These are phyloP conservation scores for Nakaseomyces glabratus DNA, from an alignment of 1,139 yeast genomes.

Conservation along the genomic window DNA sequence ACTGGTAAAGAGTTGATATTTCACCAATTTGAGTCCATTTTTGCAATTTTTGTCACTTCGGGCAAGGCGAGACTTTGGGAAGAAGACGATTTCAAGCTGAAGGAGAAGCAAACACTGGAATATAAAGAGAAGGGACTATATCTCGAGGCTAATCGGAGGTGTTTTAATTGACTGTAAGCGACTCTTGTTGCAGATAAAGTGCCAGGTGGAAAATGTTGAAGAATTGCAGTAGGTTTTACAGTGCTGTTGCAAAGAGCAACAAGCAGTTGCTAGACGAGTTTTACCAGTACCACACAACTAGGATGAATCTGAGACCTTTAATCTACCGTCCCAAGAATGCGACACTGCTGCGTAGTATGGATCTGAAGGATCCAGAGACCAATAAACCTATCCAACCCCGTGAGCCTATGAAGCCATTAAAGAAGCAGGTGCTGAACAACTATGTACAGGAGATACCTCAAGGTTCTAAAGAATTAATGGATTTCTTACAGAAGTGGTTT, in stretches of 20 bases:
- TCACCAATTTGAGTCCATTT: too few relatives aligned
- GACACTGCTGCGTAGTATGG: constrained; percentile 46
- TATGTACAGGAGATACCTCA: constrained; percentile 29
- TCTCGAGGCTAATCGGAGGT: too few relatives aligned
- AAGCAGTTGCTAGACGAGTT: constrained; percentile 16
- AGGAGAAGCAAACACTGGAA: too few relatives aligned
- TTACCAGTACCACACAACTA: constrained; percentile 20
- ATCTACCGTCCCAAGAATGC: constrained; percentile 41
- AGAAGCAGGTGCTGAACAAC: constrained; percentile 29
- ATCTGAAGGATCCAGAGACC: constrained; percentile 39
- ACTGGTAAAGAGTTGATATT: too few relatives aligned
- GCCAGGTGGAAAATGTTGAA: neutral
- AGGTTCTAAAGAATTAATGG: constrained; percentile 31
- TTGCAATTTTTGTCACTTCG: too few relatives aligned
- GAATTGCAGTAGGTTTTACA: neutral
- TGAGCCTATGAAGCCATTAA: constrained; percentile 32
- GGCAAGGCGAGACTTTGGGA: too few relatives aligned
- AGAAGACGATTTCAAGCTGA: too few relatives aligned
- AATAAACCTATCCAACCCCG: constrained; percentile 36
- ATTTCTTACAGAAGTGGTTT: constrained; percentile 28
- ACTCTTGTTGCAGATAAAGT: too few relatives aligned
- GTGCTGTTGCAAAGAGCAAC: constrained; percentile 5
- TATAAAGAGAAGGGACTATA: too few relatives aligned
- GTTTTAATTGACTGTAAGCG: too few relatives aligned
- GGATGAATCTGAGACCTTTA: constrained; percentile 30